Percentiles rank a stretch among this genome's conserved stretches.
Conservation (phyloP, 2,329 filamentous ascomycete species). For the Phialophora verrucosa region DNA sequence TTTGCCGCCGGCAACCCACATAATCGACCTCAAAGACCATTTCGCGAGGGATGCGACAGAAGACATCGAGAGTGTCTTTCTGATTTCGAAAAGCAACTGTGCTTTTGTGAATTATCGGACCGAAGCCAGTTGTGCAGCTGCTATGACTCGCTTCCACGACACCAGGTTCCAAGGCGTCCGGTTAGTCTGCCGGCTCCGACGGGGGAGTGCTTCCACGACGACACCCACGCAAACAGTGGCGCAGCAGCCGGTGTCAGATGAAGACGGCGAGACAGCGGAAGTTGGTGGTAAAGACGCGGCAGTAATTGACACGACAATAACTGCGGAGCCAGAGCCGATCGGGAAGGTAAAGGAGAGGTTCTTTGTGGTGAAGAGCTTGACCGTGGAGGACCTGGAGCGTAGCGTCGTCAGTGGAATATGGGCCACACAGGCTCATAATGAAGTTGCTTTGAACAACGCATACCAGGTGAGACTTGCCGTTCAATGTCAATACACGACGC, state of each 20-base stretch:
- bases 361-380: slow-evolving; percentile 92
- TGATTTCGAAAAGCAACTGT: slow-evolving; percentile 97
- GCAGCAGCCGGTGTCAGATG: slow-evolving; percentile 40
- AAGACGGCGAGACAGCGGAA: slow-evolving; percentile 22
- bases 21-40: slow-evolving; percentile 86
- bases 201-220: slow-evolving; percentile 54
- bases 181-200: slow-evolving; percentile 80
- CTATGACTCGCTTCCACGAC: slow-evolving; percentile 86
- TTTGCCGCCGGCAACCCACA: slow-evolving; percentile 78
- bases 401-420: slow-evolving; percentile 88
- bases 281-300: slow-evolving; percentile 9
- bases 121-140: slow-evolving; percentile 73
- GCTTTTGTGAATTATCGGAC: slow-evolving; percentile 95
- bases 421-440: slow-evolving; percentile 95
- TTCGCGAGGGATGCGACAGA: slow-evolving; percentile 78
- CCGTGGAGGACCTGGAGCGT: slow-evolving; percentile 83
- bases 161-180: slow-evolving; percentile 85
- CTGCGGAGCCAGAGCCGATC: slow-evolving; percentile 35
- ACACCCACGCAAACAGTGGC: slow-evolving; percentile 57
- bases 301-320: slow-evolving; percentile 23
- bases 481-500: slow-evolving; percentile 7
- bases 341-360: slow-evolving; percentile 70
- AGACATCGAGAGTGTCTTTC: slow-evolving; percentile 84
- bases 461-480: slow-evolving; percentile 68
- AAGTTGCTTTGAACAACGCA: slow-evolving; percentile 79